Evolutionary conservation across 2,329 filamentous ascomycete genomes (phyloP).

Genomic region (Colletotrichum sp.): DNA sequence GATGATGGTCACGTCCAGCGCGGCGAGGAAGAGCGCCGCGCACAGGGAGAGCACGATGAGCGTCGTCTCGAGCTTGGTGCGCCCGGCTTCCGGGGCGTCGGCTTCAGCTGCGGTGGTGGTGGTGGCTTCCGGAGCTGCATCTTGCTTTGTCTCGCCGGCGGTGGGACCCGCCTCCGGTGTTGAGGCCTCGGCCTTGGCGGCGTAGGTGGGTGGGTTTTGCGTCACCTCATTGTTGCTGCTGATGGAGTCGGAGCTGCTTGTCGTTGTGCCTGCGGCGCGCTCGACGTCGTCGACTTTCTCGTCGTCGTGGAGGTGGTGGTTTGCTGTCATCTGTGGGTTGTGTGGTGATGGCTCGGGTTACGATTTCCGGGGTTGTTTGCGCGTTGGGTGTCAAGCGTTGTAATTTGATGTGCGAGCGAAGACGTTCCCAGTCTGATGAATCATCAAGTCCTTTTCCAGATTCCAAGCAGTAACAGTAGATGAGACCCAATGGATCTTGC

Average conservation of each 20-base stretch:
- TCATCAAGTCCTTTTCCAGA: not conserved
- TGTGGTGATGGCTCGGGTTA: not conserved
- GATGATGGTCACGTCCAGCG: slow-evolving; percentile 62
- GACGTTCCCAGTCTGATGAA: not conserved
- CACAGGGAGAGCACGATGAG: slow-evolving; percentile 22
- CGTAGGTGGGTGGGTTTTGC: not conserved
- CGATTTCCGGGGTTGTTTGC: not conserved
- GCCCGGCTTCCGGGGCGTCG: slow-evolving; percentile 33
- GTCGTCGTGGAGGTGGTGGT: slow-evolving; percentile 6
- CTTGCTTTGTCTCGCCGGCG: not conserved
- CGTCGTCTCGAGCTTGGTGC: slow-evolving; percentile 41
- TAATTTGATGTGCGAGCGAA: not conserved
- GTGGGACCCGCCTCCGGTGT: not conserved
- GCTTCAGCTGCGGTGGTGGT: not conserved
- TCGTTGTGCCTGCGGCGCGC: slow-evolving; percentile 3
- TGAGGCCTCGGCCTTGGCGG: not conserved
- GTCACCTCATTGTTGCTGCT: not conserved
- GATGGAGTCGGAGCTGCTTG: slow-evolving; percentile 3
- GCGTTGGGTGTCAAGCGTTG: not conserved
- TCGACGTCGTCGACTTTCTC: slow-evolving; percentile 15
- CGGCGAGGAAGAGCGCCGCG: slow-evolving; percentile 44
- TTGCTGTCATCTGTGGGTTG: slow-evolving; percentile 2
- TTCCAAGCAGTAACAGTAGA: not conserved
- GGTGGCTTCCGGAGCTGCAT: not conserved
- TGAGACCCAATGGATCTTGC: not conserved